phyloP scores from a whole-genome alignment of 1,139 yeast species.

The Suhomyces choctaworum region DNA sequence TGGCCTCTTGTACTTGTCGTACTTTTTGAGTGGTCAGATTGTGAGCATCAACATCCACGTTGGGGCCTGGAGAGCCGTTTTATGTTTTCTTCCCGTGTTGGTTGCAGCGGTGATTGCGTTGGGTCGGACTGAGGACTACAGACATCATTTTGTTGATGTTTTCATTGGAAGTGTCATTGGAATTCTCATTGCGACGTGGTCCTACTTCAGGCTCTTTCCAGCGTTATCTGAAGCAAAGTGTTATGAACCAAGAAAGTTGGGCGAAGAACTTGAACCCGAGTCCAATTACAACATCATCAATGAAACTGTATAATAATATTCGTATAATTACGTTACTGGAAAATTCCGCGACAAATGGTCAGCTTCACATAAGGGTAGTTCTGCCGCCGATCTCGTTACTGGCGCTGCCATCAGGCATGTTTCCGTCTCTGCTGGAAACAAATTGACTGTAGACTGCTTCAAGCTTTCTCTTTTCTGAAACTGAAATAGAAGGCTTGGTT shows the following conservation, averaged over 20 bases:
- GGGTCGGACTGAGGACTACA: slow-evolving; percentile 74
- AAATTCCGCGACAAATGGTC: background rate
- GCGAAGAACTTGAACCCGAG: slow-evolving; percentile 17
- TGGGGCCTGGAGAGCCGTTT: slow-evolving; percentile 56
- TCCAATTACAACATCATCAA: slow-evolving; percentile 7
- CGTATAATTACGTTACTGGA: background rate
- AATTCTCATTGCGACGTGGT: slow-evolving; percentile 32
- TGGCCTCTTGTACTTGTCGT: slow-evolving; percentile 62
- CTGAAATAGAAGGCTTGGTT: slow-evolving; percentile 85
- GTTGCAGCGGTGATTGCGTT: slow-evolving; percentile 68
- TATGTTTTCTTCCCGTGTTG: slow-evolving; percentile 40
- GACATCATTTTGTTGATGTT: slow-evolving; percentile 76
- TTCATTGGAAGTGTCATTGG: slow-evolving; percentile 62
- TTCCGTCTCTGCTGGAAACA: slow-evolving; percentile 78
- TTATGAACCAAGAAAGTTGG: slow-evolving; percentile 27
- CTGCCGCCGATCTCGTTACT: slow-evolving; percentile 86
- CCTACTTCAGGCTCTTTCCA: slow-evolving; percentile 43
- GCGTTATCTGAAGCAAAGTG: slow-evolving; percentile 18
- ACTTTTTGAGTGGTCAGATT: slow-evolving; percentile 68
- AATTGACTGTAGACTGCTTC: slow-evolving; percentile 68
- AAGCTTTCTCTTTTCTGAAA: slow-evolving; percentile 65
- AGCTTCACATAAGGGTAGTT: slow-evolving; percentile 60
- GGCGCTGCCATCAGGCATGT: slow-evolving; percentile 84
- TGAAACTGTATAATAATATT: slow-evolving; percentile 2
- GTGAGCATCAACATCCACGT: slow-evolving; percentile 34